Evolutionary conservation across 495 filamentous ascomycete genomes (phyloP).

Genomic region (Penicillium daleae): DNA sequence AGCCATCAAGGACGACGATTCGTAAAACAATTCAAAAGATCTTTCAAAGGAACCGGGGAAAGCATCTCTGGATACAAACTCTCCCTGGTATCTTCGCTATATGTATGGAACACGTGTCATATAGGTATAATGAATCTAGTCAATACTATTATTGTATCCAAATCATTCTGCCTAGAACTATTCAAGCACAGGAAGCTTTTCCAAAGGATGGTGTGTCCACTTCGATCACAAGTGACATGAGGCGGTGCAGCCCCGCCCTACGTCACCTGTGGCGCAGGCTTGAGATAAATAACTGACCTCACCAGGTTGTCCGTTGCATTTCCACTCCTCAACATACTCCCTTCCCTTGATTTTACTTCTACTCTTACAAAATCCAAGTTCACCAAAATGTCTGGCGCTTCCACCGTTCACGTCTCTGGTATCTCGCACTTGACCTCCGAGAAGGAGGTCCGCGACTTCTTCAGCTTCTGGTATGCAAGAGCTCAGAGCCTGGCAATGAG

Average conservation of each 20-base stretch:
- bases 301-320: constrained; percentile 4
- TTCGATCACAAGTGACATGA: not conserved
- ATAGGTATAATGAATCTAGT: no score
- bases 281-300: constrained; percentile 22
- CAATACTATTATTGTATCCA: not conserved
- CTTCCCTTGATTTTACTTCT: not conserved
- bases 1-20: no score
- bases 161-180: not conserved
- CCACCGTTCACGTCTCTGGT: constrained; percentile 68
- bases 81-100: no score
- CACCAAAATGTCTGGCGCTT: constrained; percentile 50
- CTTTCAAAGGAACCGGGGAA: no score
- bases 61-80: no score
- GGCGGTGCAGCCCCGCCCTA: constrained; percentile 36
- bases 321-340: not conserved
- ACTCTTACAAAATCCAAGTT: constrained; percentile 2
- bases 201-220: not conserved
- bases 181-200: not conserved
- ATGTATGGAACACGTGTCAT: no score
- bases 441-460: constrained; percentile 94
- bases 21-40: no score
- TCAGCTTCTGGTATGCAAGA: constrained; percentile 87
- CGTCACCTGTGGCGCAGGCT: constrained; percentile 38
- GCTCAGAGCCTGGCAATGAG: not conserved
- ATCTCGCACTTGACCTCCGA: constrained; percentile 80